These are phyloP conservation scores for Carnegiea gigantea DNA, from an alignment of 179 eudicot species.

Conservation along the genomic window DNA sequence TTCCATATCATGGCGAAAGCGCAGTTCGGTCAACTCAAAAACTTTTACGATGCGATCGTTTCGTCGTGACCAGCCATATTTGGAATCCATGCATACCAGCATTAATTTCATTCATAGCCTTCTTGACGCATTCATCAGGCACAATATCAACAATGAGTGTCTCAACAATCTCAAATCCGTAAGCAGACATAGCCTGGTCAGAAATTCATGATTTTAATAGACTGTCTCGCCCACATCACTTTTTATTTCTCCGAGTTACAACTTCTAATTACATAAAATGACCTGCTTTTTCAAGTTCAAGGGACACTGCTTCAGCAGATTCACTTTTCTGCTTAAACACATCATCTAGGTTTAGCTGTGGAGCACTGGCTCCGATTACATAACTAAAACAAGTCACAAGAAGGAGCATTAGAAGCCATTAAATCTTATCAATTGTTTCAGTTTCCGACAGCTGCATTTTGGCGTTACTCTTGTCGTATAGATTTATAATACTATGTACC, in stretches of 20 bases:
- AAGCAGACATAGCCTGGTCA: constrained; percentile 42
- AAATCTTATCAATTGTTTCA: neutral
- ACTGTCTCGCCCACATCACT: too few relatives aligned
- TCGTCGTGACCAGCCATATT: too few relatives aligned
- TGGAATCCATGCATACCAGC: constrained; percentile 26
- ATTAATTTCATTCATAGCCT: constrained; percentile 52
- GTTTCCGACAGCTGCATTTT: neutral
- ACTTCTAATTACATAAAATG: neutral
- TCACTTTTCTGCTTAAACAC: constrained; percentile 49
- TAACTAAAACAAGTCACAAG: constrained; percentile 1
- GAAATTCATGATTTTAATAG: neutral
- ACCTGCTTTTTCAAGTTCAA: constrained; percentile 41
- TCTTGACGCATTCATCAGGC: constrained; percentile 45
- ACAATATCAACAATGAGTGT: constrained; percentile 45
- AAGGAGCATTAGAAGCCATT: neutral
- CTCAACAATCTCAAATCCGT: constrained; percentile 43
- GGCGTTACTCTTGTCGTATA: neutral
- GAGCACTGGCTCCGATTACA: constrained; percentile 47
- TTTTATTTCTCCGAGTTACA: neutral
- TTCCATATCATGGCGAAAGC: too few relatives aligned
- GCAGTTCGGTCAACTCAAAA: too few relatives aligned
- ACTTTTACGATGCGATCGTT: too few relatives aligned
- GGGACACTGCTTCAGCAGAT: constrained; percentile 40
- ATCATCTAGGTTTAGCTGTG: constrained; percentile 36
- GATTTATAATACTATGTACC: constrained; percentile 23